Percentiles rank a stretch among this genome's conserved stretches.
Evolutionary conservation across 805 yeast species (phyloP).

Genomic region (Candida glaebosa): DNA sequence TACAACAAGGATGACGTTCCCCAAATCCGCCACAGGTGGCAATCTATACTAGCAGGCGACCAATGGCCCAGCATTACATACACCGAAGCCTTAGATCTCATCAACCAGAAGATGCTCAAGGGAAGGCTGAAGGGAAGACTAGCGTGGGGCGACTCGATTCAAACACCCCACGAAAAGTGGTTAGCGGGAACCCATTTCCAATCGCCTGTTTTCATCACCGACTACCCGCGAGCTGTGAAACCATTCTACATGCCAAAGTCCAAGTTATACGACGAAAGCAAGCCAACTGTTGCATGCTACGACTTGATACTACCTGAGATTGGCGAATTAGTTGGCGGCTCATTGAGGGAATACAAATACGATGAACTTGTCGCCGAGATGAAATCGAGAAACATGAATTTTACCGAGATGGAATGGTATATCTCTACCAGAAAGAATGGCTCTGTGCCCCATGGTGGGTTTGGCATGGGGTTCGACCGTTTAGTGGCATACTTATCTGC

Average conservation of each 20-base stretch:
- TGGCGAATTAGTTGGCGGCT: conserved; percentile 95
- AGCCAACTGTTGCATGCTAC: conserved; percentile 77
- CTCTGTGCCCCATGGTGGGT: conserved; percentile 92
- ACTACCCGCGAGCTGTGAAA: conserved; percentile 75
- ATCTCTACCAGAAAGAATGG: conserved; percentile 71
- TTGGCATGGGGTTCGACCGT: conserved; percentile 93
- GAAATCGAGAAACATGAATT: conserved; percentile 51
- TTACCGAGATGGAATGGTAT: conserved; percentile 74
- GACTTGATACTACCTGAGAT: conserved; percentile 87
- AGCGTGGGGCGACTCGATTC: conserved; percentile 70
- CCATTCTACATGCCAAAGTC: conserved; percentile 88
- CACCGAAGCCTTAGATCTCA: conserved; percentile 62
- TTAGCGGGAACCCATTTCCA: conserved; percentile 65
- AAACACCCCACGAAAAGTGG: conserved; percentile 90
- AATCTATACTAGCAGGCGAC: conserved; percentile 35
- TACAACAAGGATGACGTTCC: conserved; percentile 35
- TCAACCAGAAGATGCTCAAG: conserved; percentile 32
- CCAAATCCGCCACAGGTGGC: conserved; percentile 56
- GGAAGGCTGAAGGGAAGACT: conserved; percentile 33
- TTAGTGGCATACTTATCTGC: conserved; percentile 69
- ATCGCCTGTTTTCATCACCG: conserved; percentile 83
- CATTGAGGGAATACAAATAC: conserved; percentile 75
- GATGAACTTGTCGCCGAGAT: conserved; percentile 49
- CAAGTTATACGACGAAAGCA: conserved; percentile 21
- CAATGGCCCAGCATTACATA: conserved; percentile 75